A percentile compares a stretch with the other conserved stretches of the same genome.
Conservation (phyloP, 2,329 filamentous ascomycete species). For the Botrytis medusae region DNA sequence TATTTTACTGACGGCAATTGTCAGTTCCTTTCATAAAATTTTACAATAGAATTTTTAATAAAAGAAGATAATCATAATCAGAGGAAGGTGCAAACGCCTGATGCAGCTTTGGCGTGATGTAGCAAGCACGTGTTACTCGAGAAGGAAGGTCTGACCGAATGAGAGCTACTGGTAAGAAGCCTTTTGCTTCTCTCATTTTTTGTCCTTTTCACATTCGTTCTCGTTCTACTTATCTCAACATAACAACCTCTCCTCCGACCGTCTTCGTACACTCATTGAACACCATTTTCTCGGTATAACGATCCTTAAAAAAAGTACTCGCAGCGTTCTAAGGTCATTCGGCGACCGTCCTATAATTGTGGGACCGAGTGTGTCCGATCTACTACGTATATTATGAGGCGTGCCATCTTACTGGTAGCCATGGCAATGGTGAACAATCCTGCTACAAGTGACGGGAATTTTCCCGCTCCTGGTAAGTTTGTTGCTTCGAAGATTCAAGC, state of each 20-base stretch:
- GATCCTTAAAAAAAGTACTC: neutral
- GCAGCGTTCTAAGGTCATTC: neutral
- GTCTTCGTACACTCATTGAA: neutral
- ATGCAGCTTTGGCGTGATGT: constrained; percentile 2
- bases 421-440: constrained; percentile 24
- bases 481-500: neutral
- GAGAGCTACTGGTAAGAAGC: neutral
- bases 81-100: constrained; percentile 7
- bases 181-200: neutral
- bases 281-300: neutral
- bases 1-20: constrained; percentile 58
- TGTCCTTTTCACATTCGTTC: neutral
- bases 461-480: constrained; percentile 27
- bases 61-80: neutral
- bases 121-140: neutral
- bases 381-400: constrained; percentile 21
- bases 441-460: constrained; percentile 23
- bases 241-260: neutral
- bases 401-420: constrained; percentile 22
- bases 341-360: neutral
- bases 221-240: neutral
- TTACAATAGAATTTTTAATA: neutral
- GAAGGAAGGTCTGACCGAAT: neutral
- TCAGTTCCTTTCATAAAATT: neutral
- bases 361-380: neutral